Conservation (phyloP, 805 yeast genomes). For the Spathaspora passalidarum region DNA sequence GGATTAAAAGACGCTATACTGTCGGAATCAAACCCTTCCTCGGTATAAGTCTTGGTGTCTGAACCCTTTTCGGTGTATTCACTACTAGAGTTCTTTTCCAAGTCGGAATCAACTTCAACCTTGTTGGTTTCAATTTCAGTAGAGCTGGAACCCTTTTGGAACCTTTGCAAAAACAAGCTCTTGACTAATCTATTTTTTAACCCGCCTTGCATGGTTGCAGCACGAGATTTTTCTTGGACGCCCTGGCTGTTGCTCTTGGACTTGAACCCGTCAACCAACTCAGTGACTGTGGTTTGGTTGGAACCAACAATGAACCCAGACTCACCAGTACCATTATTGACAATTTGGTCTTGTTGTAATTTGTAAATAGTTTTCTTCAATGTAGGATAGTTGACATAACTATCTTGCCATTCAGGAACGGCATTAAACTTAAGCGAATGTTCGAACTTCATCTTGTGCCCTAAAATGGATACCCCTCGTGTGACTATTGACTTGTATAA, state of each 20-base stretch:
- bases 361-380: slow-evolving; percentile 56
- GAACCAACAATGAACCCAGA: slow-evolving; percentile 17
- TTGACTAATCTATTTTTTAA: slow-evolving; percentile 7
- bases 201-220: neutral
- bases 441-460: slow-evolving; percentile 44
- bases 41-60: slow-evolving; percentile 3
- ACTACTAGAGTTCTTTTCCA: slow-evolving; percentile 2
- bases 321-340: slow-evolving; percentile 21
- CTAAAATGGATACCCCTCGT: neutral
- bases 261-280: slow-evolving; percentile 18
- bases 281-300: slow-evolving; percentile 25
- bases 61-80: slow-evolving; percentile 4
- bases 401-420: slow-evolving; percentile 54
- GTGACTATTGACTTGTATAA: neutral
- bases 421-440: slow-evolving; percentile 50
- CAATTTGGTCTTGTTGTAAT: slow-evolving; percentile 42
- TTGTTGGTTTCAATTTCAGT: slow-evolving; percentile 3
- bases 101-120: slow-evolving; percentile 1
- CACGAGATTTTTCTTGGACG: neutral
- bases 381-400: slow-evolving; percentile 43
- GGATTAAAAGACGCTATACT: neutral
- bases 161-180: slow-evolving; percentile 5
- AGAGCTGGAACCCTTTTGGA: slow-evolving; percentile 1
- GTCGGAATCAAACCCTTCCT: slow-evolving; percentile 5
- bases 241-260: neutral